A percentile compares a stretch with the other conserved stretches of the same genome.
These are phyloP conservation scores for Ligustrum vulgare DNA, from an alignment of 257 asterid species.

Conservation along the genomic window DNA sequence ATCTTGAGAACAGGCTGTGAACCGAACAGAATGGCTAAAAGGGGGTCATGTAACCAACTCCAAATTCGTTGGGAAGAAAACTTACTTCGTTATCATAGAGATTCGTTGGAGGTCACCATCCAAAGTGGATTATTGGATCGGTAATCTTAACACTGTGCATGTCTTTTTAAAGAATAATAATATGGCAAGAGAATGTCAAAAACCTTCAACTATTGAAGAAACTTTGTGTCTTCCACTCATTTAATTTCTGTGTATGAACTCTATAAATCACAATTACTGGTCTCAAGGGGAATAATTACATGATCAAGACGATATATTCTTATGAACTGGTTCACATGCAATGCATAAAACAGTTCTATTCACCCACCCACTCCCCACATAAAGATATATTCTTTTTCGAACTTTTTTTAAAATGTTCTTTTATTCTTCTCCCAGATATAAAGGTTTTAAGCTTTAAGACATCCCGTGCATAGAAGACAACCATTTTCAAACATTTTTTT, in stretches of 20 bases:
- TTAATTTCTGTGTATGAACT: slow-evolving; percentile 5
- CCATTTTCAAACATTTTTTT: background rate
- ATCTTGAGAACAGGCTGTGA: background rate
- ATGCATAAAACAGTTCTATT: slow-evolving; percentile 9
- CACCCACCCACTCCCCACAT: slow-evolving; percentile 18
- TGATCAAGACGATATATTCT: background rate
- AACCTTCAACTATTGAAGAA: slow-evolving; percentile 24
- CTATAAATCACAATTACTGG: slow-evolving; percentile 5
- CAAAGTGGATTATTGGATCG: slow-evolving; percentile 33
- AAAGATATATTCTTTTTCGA: background rate
- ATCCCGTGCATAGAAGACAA: background rate
- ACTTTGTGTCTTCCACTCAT: slow-evolving; percentile 15
- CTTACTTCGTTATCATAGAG: background rate
- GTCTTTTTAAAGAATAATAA: slow-evolving; percentile 27
- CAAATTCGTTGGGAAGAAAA: background rate
- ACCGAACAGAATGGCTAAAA: background rate
- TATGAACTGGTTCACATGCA: slow-evolving; percentile 4
- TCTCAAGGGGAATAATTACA: slow-evolving; percentile 11
- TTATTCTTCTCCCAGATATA: background rate
- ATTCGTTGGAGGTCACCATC: background rate
- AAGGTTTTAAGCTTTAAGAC: background rate
- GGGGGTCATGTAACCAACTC: background rate
- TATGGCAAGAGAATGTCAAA: slow-evolving; percentile 24
- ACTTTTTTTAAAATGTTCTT: slow-evolving; percentile 19
- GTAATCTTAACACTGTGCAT: slow-evolving; percentile 16